Conservation (phyloP, 2,329 filamentous ascomycete genomes). For the Scytalidium lignicola region DNA sequence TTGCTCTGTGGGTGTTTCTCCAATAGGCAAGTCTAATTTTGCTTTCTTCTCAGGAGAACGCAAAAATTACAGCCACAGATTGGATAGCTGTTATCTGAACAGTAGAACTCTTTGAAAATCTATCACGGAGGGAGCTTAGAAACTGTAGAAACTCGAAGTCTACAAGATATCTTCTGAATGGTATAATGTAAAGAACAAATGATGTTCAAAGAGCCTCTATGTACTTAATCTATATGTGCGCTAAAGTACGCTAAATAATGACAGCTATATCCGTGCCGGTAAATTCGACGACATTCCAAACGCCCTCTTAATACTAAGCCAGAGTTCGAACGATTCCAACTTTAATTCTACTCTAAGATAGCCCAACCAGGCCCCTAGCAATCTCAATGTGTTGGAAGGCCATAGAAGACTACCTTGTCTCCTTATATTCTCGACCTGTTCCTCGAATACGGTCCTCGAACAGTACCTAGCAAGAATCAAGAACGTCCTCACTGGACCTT, state of each 20-base stretch:
- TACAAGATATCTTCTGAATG: too few relatives aligned
- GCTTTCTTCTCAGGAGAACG: too few relatives aligned
- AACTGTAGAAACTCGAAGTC: too few relatives aligned
- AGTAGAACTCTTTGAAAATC: too few relatives aligned
- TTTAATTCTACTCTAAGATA: slow-evolving; percentile 58
- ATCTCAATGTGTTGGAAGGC: slow-evolving; percentile 49
- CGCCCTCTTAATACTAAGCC: slow-evolving; percentile 49
- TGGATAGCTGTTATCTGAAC: too few relatives aligned
- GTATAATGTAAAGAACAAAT: neutral
- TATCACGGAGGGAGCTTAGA: too few relatives aligned
- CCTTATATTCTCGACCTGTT: slow-evolving; percentile 55
- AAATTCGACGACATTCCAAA: slow-evolving; percentile 22
- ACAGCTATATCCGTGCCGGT: neutral
- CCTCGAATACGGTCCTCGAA: slow-evolving; percentile 59
- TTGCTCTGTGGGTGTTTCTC: too few relatives aligned
- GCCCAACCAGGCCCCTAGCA: slow-evolving; percentile 52
- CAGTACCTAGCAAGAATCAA: slow-evolving; percentile 67
- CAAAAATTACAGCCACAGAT: too few relatives aligned
- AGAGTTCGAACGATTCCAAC: slow-evolving; percentile 58
- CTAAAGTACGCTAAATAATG: neutral
- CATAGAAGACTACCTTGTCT: slow-evolving; percentile 50
- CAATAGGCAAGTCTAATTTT: too few relatives aligned
- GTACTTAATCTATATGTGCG: neutral
- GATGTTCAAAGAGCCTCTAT: too few relatives aligned
- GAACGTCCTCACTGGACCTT: slow-evolving; percentile 60